Base-by-base conservation (phyloP, 495 filamentous ascomycete genomes). In the Viridothelium virens region DNA sequence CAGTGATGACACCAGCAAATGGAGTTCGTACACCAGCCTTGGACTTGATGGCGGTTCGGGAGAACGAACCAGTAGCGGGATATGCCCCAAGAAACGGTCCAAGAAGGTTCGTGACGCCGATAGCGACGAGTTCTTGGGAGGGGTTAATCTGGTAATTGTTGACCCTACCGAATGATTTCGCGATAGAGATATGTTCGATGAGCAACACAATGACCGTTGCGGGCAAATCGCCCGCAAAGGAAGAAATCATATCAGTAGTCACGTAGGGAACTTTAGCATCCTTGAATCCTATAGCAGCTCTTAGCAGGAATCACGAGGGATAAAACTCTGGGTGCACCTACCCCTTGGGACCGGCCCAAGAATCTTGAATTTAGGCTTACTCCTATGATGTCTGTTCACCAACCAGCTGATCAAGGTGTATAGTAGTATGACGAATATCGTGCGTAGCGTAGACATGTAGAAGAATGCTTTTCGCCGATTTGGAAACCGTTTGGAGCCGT, bases 101-200 rank as follows among this genome's bases (percentile, higher is more conserved):
- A 1, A 98, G 82, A 41, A 97, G 80, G 74, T 98, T 98, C 25
- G 87, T 89, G 9, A 97, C 83, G 61, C 94, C 94, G 72, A 98
- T 97, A 34, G 90, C 95, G 34, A 98, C 89, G 78, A 98, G 85
- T 72, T 98, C 94, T 74, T 98, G 94, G 0, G 93, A 97, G 2
- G 94, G 95, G 68, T 97, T 86, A 76, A 98, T 97, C n/a, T 86
- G 90, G 77, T 98, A 98, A 78, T 97, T 97, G 79, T 97, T 97
- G 69, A 98, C 83, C 53, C 94, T 85, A 4, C 94, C 94, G 67
- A 98, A 98, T 0, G 94, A 97, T 77, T 98, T 98, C 41, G 92
- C 91, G 67, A 98, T 98, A n/a, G 95, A 77, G 16, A 80, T 80
- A 65, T 80, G 78, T 76, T 98, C 94, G 70, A 98, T 97, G 56